Percentiles rank a stretch among this genome's conserved stretches.
Evolutionary conservation across 208 protist genomes (phyloP).

Genomic region (Acanthamoeba royreba): DNA sequence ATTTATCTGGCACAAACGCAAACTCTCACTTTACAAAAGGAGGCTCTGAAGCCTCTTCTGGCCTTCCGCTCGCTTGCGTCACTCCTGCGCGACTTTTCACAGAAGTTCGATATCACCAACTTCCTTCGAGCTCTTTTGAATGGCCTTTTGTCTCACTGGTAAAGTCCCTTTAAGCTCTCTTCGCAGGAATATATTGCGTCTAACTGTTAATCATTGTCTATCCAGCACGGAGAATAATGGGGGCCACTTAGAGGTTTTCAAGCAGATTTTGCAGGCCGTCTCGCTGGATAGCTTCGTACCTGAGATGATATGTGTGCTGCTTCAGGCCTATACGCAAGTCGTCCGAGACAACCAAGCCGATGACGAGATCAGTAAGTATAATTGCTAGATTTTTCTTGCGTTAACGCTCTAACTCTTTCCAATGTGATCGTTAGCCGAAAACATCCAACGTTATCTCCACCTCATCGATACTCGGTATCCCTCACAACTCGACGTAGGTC

Average conservation of each 20-base stretch:
- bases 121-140: constrained; percentile 24
- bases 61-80: neutral
- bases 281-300: neutral
- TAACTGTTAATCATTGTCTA: neutral
- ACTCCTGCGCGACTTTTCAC: neutral
- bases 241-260: neutral
- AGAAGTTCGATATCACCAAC: neutral
- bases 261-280: neutral
- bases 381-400: neutral
- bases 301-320: neutral
- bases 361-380: neutral
- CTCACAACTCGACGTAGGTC: neutral
- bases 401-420: neutral
- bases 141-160: neutral
- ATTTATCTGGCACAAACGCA: constrained; percentile 35
- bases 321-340: neutral
- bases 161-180: neutral
- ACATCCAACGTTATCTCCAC: neutral
- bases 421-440: neutral
- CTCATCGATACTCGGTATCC: neutral
- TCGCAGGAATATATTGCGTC: no score
- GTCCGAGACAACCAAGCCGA: no score
- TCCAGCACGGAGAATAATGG: neutral
- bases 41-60: neutral
- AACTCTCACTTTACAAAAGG: neutral